Evolutionary conservation across 75 land plant species (phyloP).

Genomic region (Adiantum capillusveneris): DNA sequence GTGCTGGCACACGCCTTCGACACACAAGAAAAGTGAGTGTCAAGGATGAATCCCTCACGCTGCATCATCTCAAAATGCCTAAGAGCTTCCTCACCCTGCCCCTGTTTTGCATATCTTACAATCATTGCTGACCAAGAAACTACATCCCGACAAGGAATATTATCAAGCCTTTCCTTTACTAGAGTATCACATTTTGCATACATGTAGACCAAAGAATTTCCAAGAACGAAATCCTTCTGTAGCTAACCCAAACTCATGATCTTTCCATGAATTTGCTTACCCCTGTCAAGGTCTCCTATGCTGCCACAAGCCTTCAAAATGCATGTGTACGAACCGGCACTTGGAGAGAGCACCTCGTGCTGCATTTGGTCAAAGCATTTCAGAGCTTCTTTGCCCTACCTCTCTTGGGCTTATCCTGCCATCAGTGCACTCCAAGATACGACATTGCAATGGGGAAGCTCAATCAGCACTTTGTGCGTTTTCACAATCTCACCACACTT

Average conservation of each 20-base stretch:
- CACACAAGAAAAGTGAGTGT: constrained; percentile 24
- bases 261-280: neutral
- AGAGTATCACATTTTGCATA: constrained; percentile 30
- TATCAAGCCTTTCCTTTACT: constrained; percentile 31
- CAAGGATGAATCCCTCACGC: constrained; percentile 10
- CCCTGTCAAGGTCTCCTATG: neutral
- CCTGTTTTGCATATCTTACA: constrained; percentile 29
- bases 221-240: constrained; percentile 9
- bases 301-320: neutral
- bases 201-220: constrained; percentile 35
- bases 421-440: too few species aligned
- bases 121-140: constrained; percentile 45
- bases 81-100: constrained; percentile 19
- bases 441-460: too few species aligned
- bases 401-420: too few species aligned
- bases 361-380: too few species aligned
- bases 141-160: constrained; percentile 31
- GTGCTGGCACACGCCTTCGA: constrained; percentile 39
- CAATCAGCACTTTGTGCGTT: too few species aligned
- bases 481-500: too few species aligned
- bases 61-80: constrained; percentile 23
- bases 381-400: too few species aligned
- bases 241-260: neutral
- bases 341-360: too few species aligned
- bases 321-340: too few species aligned